These are phyloP conservation scores for Penicillium italicum DNA, from an alignment of 2,329 filamentous ascomycete genomes.

Conservation along the genomic window DNA sequence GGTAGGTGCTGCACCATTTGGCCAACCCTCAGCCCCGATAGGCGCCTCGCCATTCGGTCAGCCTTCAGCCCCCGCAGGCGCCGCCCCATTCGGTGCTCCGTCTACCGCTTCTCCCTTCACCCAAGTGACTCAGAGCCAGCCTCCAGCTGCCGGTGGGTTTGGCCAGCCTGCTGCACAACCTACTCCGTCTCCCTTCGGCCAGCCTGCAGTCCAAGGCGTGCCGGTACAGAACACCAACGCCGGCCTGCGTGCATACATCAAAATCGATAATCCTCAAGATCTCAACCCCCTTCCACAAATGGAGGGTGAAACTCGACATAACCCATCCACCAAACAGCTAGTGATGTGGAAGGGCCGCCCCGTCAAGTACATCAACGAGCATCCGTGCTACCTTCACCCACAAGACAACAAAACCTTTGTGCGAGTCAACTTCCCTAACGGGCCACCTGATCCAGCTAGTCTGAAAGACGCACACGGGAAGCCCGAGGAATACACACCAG, in stretches of 20 bases:
- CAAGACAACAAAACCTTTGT: slow-evolving; percentile 55
- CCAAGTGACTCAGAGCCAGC: slow-evolving; percentile 31
- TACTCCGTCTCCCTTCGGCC: slow-evolving; percentile 10
- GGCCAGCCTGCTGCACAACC: background rate
- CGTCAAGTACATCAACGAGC: slow-evolving; percentile 56
- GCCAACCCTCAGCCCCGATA: slow-evolving; percentile 27
- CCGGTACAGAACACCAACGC: slow-evolving; percentile 16
- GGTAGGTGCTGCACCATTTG: slow-evolving; percentile 31
- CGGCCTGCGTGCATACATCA: slow-evolving; percentile 29
- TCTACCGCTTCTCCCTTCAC: slow-evolving; percentile 15
- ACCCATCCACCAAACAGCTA: slow-evolving; percentile 43
- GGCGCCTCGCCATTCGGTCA: slow-evolving; percentile 41
- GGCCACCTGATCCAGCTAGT: slow-evolving; percentile 54
- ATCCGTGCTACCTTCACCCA: slow-evolving; percentile 51
- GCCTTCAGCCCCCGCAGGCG: slow-evolving; percentile 4
- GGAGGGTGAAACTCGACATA: slow-evolving; percentile 35
- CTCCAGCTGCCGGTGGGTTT: background rate
- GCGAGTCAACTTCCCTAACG: slow-evolving; percentile 70
- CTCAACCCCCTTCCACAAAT: slow-evolving; percentile 38
- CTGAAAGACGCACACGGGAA: slow-evolving; percentile 52
- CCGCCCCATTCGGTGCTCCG: slow-evolving; percentile 29
- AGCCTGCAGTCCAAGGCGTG: slow-evolving; percentile 22
- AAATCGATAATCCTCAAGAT: slow-evolving; percentile 25
- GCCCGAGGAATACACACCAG: slow-evolving; percentile 49
- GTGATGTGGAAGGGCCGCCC: slow-evolving; percentile 61